Evolutionary conservation across 805 yeast species (phyloP).

Genomic region (Sugiyamaella smithiae): DNA sequence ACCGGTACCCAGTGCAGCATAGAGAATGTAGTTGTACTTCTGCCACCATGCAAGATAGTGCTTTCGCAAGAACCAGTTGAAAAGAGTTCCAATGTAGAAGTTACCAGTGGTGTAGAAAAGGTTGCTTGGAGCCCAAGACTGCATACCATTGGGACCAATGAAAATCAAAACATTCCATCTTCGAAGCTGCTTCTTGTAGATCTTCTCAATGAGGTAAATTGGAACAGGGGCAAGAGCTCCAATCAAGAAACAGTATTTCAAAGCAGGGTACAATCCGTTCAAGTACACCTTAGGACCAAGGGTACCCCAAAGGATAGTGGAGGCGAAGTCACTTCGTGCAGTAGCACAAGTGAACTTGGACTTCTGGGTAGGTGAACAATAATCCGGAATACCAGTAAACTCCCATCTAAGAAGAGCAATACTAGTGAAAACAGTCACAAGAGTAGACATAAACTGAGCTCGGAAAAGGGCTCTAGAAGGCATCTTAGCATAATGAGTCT

Average conservation of each 20-base stretch:
- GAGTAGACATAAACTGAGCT: slow-evolving; percentile 30
- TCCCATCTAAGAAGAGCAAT: slow-evolving; percentile 34
- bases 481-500: slow-evolving; percentile 50
- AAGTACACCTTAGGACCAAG: slow-evolving; percentile 46
- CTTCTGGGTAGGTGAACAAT: slow-evolving; percentile 30
- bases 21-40: slow-evolving; percentile 49
- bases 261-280: slow-evolving; percentile 35
- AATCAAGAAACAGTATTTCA: slow-evolving; percentile 25
- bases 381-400: slow-evolving; percentile 30
- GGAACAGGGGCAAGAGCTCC: slow-evolving; percentile 26
- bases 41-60: slow-evolving; percentile 50
- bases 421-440: slow-evolving; percentile 28
- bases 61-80: slow-evolving; percentile 44
- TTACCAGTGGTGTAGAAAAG: slow-evolving; percentile 44
- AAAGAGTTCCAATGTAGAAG: slow-evolving; percentile 39
- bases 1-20: slow-evolving; percentile 49
- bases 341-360: slow-evolving; percentile 37
- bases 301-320: slow-evolving; percentile 43
- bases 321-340: slow-evolving; percentile 43
- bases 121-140: slow-evolving; percentile 41
- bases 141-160: slow-evolving; percentile 6
- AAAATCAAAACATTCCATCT: slow-evolving; percentile 30
- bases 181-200: slow-evolving; percentile 3
- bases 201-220: slow-evolving; percentile 11
- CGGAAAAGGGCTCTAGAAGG: slow-evolving; percentile 26